Conservation (phyloP, 106 monocot genomes). For the Triglochin maritima region DNA sequence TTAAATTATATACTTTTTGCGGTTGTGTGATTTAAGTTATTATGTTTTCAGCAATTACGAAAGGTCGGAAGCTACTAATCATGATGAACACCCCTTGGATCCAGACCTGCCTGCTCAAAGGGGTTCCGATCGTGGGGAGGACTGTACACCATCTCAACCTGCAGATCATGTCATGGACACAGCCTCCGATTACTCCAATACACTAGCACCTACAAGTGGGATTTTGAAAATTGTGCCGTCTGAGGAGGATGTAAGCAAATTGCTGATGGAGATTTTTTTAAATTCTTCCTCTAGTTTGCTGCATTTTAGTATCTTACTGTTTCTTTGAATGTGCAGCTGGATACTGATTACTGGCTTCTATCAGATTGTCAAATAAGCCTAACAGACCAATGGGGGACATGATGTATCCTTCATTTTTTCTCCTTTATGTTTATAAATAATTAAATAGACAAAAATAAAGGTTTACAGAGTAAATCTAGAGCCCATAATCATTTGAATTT, state of each 20-base stretch:
- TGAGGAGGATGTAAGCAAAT: slow-evolving; percentile 39
- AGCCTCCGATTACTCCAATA: slow-evolving; percentile 8
- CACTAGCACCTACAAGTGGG: slow-evolving; percentile 17
- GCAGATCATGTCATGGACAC: not conserved
- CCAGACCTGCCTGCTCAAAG: slow-evolving; percentile 7
- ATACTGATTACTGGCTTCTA: slow-evolving; percentile 70
- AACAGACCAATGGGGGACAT: slow-evolving; percentile 46
- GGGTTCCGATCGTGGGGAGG: not conserved
- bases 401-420: slow-evolving; percentile 29
- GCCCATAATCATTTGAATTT: not conserved
- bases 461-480: not conserved
- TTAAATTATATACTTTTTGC: no score
- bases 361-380: slow-evolving; percentile 37
- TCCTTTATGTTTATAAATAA: not conserved
- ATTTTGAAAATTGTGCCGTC: slow-evolving; percentile 48
- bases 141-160: not conserved
- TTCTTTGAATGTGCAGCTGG: slow-evolving; percentile 27
- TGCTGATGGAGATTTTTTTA: not conserved
- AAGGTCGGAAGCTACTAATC: slow-evolving; percentile 17
- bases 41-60: slow-evolving; percentile 26
- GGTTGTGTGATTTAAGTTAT: not conserved
- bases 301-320: not conserved
- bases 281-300: not conserved
- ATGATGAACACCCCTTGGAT: slow-evolving; percentile 7
- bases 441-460: not conserved